Conservation (phyloP, 1,284 basidiomycete species). For the Apiotrichum akiyoshidainum region DNA sequence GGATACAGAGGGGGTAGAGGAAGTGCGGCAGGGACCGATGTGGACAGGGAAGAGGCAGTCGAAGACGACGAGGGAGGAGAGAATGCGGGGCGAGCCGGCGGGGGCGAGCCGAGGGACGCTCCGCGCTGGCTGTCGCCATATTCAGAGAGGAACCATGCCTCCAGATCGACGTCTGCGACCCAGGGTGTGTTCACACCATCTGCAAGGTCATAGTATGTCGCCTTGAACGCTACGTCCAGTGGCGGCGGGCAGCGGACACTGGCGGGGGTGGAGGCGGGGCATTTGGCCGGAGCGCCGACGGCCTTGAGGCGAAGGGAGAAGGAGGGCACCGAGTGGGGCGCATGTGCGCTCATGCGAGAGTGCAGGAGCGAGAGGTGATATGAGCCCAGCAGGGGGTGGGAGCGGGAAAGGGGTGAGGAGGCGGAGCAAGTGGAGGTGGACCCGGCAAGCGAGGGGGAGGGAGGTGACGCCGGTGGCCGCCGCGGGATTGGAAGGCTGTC, state of each 20-base stretch:
- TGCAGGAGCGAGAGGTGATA: slow-evolving; percentile 45
- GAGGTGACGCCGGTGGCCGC: not conserved
- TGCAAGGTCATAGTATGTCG: slow-evolving; percentile 46
- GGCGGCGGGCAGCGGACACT: slow-evolving; percentile 25
- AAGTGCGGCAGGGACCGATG: not conserved
- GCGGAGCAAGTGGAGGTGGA: not conserved
- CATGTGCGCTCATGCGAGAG: slow-evolving; percentile 41
- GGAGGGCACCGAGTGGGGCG: slow-evolving; percentile 27
- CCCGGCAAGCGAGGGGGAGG: not conserved
- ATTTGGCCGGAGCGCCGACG: slow-evolving; percentile 1
- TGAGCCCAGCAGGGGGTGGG: slow-evolving; percentile 42
- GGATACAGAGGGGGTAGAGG: slow-evolving; percentile 49
- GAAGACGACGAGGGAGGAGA: not conserved
- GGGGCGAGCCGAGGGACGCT: not conserved
- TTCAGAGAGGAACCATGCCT: slow-evolving; percentile 31
- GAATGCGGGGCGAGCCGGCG: not conserved
- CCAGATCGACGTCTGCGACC: slow-evolving; percentile 46
- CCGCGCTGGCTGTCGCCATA: slow-evolving; percentile 4
- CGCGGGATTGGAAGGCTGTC: not conserved
- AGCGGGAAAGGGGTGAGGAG: slow-evolving; percentile 33
- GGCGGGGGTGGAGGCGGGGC: slow-evolving; percentile 28
- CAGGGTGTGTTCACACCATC: slow-evolving; percentile 37
- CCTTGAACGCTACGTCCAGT: slow-evolving; percentile 41
- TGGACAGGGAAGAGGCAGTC: not conserved
- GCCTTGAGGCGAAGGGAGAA: slow-evolving; percentile 31